Evolutionary conservation across 345 rosid species (phyloP), one percentile per base, ranked within the genome.

Genomic region (Dovyalis caffra): DNA sequence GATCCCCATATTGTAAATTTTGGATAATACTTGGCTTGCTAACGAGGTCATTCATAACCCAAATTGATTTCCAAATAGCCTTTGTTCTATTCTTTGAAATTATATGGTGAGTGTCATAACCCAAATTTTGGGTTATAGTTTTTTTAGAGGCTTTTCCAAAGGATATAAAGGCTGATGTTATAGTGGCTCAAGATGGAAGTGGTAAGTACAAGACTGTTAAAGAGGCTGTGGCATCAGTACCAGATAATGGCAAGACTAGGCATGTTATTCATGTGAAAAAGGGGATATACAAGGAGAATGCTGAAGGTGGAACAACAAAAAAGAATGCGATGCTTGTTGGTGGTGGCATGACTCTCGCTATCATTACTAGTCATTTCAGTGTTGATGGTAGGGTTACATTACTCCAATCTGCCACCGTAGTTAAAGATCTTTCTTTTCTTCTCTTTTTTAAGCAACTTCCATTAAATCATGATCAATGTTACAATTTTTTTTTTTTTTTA

Each of bases 141-240:
- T n/a, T 75, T 21, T 15, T 75, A 14, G 23, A 26, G 20, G 21
- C 53, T 43, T 57, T 12, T 8, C 45, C 47, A 1, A 58, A 31
- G 40, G 67, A 38, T n/a, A 75, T 35, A 70, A 64, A 77, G 12
- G 75, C 73, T 1, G 43, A 72, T 72, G 69, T 66, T 16, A 47
- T 67, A 6, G 80, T 78, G 45, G 80, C 76, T 11, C 37, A 78
- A 64, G 80, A 78, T n/a, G 76, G 76, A 37, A 71, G 76, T 40
- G 76, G 80, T 15, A 72, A 66, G 34, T 78, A 72, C 68, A 72
- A 58, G 62, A 72, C 72, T 12, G 37, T 78, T 1, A 67, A 43
- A 15, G 72, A 66, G 20, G 80, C 80, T 10, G 67, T 78, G 49
- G 76, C 72, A 4, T 29, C 66, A 9, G 76, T 57, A 2, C 80